A percentile compares a stretch with the other conserved stretches of the same genome.
Conservation (phyloP, 2,329 filamentous ascomycete genomes). For the Hypoxylon sp. region DNA sequence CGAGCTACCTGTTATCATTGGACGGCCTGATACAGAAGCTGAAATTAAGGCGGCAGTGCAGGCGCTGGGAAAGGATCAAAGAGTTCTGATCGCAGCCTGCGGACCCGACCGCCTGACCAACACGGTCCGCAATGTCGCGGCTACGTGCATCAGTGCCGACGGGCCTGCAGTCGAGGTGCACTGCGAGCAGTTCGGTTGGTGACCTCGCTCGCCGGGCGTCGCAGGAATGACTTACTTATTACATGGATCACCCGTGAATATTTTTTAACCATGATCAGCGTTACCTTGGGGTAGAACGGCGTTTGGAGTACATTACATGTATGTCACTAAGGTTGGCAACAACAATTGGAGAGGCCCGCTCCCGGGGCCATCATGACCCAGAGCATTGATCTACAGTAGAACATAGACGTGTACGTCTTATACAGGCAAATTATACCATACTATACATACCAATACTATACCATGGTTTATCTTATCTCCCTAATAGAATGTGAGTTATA, state of each 20-base stretch:
- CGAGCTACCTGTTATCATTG: conserved; percentile 54
- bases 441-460: not conserved
- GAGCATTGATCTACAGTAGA: conserved; percentile 1
- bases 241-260: conserved; percentile 6
- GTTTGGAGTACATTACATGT: conserved; percentile 30
- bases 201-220: conserved; percentile 14
- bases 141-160: conserved; percentile 59
- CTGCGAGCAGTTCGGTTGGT: conserved; percentile 66
- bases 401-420: conserved; percentile 19
- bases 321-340: conserved; percentile 19
- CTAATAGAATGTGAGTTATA: conserved; percentile 4
- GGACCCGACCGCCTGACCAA: conserved; percentile 63
- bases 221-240: conserved; percentile 16
- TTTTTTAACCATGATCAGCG: conserved; percentile 7
- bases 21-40: conserved; percentile 60
- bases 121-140: conserved; percentile 62
- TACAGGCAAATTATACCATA: conserved; percentile 11
- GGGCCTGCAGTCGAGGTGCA: conserved; percentile 67
- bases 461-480: not conserved
- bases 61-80: conserved; percentile 54
- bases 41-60: conserved; percentile 59
- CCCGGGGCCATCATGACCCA: not conserved
- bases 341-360: conserved; percentile 8
- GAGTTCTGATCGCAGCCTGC: conserved; percentile 64
- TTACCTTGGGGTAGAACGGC: conserved; percentile 33